Base-by-base conservation (phyloP, 75 land plant species). In the Chamaecyparis obtusa region DNA sequence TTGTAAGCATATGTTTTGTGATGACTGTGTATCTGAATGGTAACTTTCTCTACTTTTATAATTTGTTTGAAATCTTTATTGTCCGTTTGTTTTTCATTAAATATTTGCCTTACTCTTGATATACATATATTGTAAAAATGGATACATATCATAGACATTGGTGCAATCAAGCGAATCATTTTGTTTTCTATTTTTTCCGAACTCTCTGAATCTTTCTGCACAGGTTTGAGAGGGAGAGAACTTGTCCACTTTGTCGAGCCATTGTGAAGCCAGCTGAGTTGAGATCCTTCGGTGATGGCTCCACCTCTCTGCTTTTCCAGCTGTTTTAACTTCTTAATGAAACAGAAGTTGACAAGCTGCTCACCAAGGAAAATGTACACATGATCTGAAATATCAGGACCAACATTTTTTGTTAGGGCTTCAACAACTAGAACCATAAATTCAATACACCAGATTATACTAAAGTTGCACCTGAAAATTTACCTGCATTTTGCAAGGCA, bases 211-310 rank as follows among this genome's bases (percentile, higher is more conserved):
- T 15, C 83, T n/a, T 43, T 19, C 33, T 39, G 27, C 2, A 21
- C 91, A 91, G 92, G 92, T 91, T 91, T 87, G 92, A 91, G 56
- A 91, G 92, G 84, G 92, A 91, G 88, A 51, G 92, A 46, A 91
- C 92, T 39, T 91, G 92, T 37, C 92, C 92, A 64, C 84, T 91
- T 39, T 91, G 92, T 48, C 85, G 92, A 55, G 90, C 92, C 35
- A 84, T 91, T 35, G 92, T 91, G 82, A 91, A 89, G 71, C 83
- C 92, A 30, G 86, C 91, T 55, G 91, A 87, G 11, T 83, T 91
- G 84, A 90, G 86, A 41, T 91, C 92, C 17, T 91, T 89, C 43
- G 92, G 92, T 21, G 92, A 91, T 85, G 92, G 92, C 39, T 91
- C 92, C 30, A 91, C 92, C 8, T 87, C 91, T 75, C 91, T 91